Evolutionary conservation across 2,329 filamentous ascomycete species (phyloP), one percentile per base, ranked within the genome.

Genomic region (Fusarium transvaalense): DNA sequence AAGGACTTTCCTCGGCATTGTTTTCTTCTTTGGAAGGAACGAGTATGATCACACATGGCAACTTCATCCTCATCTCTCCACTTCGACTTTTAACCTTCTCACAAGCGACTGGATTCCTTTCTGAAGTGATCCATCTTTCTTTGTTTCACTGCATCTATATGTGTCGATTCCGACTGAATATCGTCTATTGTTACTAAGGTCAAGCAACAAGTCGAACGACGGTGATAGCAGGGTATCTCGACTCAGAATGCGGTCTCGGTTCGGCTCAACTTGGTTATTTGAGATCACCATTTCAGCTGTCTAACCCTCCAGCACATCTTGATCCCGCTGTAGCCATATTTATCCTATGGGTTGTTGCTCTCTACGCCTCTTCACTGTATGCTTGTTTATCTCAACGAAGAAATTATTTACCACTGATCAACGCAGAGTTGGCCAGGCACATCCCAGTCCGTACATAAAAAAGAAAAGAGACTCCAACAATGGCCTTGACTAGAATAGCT

Each of bases 1-100:
- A 62, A 54, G 66, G 66, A 63, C 47, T 62, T 60, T 61, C 52
- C 51, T 69, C 60, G 53, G 56, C 50, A 57, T 66, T 64, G 41
- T 48, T 62, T 66, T 56, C 42, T 70, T 60, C 46, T 56, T 56
- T 27, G 29, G n/a, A 59, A 27, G 38, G 21, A 46, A 23, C 10
- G 34, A 35, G 23, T 14, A 17, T 10, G 23, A 19, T 19, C 10
- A 29, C 12, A 32, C 25, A 25, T 29, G 9, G 9, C 46, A 38
- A 23, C 17, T 50, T 34, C 43, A 41, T 56, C 35, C 37, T 32
- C 19, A 23, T 43, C 42, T 45, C 59, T 32, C 61, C 59, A 64
- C 43, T 38, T 35, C 5, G 27, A 23, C 34, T 35, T 27, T 32
- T 51, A 23, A 21, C 39, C 47, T 56, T 52, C 46, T 64, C 37